Base-by-base conservation (phyloP, 2,329 filamentous ascomycete species). In the Pleoardoris graminearum region DNA sequence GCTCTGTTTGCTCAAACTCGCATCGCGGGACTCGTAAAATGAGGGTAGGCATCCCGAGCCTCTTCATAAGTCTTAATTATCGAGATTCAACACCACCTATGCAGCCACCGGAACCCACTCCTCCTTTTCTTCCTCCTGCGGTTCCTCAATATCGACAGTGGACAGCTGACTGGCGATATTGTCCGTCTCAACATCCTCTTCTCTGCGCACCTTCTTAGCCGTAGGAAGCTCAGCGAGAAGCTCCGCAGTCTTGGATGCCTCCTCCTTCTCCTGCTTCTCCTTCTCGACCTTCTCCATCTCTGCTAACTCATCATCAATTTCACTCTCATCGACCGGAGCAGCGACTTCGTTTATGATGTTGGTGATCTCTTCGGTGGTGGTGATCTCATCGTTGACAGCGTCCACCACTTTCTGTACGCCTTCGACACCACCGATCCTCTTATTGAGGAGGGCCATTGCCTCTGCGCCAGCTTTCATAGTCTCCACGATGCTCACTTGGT, bases 271-370 rank as follows among this genome's bases (percentile, higher is more conserved):
- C 55, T 88, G 85, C 69, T 93, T 89, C 60, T 96, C 84, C 70
- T 88, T 89, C 69, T 96, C 91, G 3, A 60, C 71, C 29, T 70
- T 77, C 74, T 92, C 86, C 76, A 99, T 77, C 3, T 81, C 86
- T 60, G 89, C 88, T 41, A 97, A 80, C 76, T 97, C 93, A 54
- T 93, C 89, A 61, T 97, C 91, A 50, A 97, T 84, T 70, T 95
- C 92, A 17, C 68, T 81, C 67, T 96, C 92, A 70, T 96, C 90
- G 27, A 96, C 66, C 4, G 60, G 58, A 41, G 63, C 50, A 12
- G 64, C 64, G 3, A 66, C 63, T 59, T 94, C 90, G 47, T 86
- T 85, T 57, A 97, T 82, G 35, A 93, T 86, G 50, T 82, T 84
- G 23, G 85, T 85, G 19, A 97, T 83, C 75, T 97, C 93, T 67